Evolutionary conservation across 1,139 yeast genomes (phyloP).

Genomic region (Geotrichum cucujoidarum): DNA sequence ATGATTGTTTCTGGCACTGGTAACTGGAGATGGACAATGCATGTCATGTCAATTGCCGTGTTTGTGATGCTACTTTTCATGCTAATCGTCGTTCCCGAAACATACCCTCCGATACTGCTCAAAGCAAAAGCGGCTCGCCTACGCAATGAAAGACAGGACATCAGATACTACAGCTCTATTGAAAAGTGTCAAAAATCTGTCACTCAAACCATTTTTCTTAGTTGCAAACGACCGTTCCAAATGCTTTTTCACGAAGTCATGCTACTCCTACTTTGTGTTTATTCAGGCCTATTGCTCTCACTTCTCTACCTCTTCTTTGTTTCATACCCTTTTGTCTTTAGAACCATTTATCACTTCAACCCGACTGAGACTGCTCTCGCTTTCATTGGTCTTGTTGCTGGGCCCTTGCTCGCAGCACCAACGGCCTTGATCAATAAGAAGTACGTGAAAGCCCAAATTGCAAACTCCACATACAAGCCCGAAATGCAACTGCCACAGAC

Average conservation of each 20-base stretch:
- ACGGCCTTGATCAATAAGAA: conserved; percentile 22
- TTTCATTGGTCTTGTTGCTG: conserved; percentile 50
- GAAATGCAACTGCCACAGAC: conserved; percentile 72
- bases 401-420: conserved; percentile 34
- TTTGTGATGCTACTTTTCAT: conserved; percentile 50
- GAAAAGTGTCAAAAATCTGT: conserved; percentile 38
- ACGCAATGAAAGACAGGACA: conserved; percentile 58
- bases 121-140: conserved; percentile 52
- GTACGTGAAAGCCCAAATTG: conserved; percentile 19
- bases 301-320: conserved; percentile 60
- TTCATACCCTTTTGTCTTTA: conserved; percentile 55
- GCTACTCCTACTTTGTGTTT: conserved; percentile 56
- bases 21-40: conserved; percentile 57
- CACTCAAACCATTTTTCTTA: conserved; percentile 36
- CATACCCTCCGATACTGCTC: conserved; percentile 62
- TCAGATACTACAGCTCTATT: conserved; percentile 45
- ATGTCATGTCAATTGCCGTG: conserved; percentile 63
- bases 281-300: conserved; percentile 57
- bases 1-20: conserved; percentile 49
- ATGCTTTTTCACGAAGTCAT: conserved; percentile 55
- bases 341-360: conserved; percentile 44
- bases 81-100: conserved; percentile 58
- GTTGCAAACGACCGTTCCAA: conserved; percentile 51
- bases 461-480: conserved; percentile 34
- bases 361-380: conserved; percentile 44